A percentile compares a stretch with the other conserved stretches of the same genome.
Conservation (phyloP, 2,329 filamentous ascomycete species). For the Fusarium sp. region DNA sequence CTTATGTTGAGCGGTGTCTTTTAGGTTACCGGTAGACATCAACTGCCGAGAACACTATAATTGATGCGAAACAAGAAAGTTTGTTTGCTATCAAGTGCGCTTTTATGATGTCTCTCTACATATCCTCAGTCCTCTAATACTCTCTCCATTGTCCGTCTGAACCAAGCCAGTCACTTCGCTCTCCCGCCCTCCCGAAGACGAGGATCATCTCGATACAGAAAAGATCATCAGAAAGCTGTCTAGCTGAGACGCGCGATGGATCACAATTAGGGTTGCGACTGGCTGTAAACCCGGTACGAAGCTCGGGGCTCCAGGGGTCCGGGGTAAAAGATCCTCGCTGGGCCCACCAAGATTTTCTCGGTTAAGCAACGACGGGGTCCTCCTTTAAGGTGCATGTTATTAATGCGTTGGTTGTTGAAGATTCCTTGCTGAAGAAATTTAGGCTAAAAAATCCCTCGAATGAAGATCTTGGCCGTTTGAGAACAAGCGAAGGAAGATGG, state of each 20-base stretch:
- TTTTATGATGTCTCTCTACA: not conserved
- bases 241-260: conserved; percentile 29
- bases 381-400: conserved; percentile 17
- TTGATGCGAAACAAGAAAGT: accelerated
- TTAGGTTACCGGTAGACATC: not conserved
- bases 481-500: conserved; percentile 11
- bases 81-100: accelerated
- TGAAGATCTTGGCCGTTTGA: conserved; percentile 14
- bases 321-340: conserved; percentile 2
- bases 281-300: not conserved
- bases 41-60: not conserved
- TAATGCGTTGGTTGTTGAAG: not conserved
- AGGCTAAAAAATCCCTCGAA: conserved; percentile 22
- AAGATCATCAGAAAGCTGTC: conserved; percentile 14
- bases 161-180: not conserved
- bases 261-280: conserved; percentile 5
- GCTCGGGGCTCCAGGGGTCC: conserved; percentile 3
- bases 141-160: not conserved
- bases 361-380: conserved; percentile 6
- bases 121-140: accelerated
- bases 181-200: not conserved
- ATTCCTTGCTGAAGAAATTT: not conserved
- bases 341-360: not conserved
- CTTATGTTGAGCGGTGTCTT: not conserved
- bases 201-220: not conserved